phyloP scores from a whole-genome alignment of 345 rosid genomes.

The Hibiscus trionum region DNA sequence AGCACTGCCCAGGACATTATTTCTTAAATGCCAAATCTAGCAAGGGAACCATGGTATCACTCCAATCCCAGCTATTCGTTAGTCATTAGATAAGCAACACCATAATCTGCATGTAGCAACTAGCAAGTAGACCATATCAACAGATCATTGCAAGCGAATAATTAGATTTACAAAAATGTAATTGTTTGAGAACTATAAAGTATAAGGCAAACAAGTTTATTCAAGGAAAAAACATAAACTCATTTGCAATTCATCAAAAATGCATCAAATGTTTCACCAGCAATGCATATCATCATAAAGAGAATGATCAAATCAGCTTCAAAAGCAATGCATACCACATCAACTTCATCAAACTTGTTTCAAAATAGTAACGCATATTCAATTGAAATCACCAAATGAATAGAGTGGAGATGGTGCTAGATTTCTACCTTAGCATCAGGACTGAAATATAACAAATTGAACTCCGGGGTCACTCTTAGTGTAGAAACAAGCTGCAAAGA shows the following conservation, averaged over 20 bases:
- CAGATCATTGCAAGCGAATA: background rate
- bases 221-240: background rate
- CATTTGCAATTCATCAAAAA: background rate
- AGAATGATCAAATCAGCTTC: slow-evolving; percentile 1
- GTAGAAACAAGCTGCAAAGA: slow-evolving; percentile 81
- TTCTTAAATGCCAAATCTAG: background rate
- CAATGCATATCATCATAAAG: background rate
- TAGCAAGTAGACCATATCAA: background rate
- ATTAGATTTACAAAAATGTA: background rate
- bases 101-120: background rate
- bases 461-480: slow-evolving; percentile 65
- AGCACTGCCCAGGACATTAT: background rate
- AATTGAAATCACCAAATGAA: too few relatives aligned
- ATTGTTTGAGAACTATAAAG: background rate
- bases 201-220: background rate
- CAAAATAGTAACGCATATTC: background rate
- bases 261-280: background rate
- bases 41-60: background rate
- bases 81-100: background rate
- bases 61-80: background rate
- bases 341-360: background rate
- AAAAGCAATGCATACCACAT: background rate
- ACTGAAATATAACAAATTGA: slow-evolving; percentile 63
- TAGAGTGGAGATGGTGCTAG: background rate
- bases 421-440: slow-evolving; percentile 73